Conservation (phyloP, 768 basidiomycete species). For the Rhodotorula kratochvilovae region DNA sequence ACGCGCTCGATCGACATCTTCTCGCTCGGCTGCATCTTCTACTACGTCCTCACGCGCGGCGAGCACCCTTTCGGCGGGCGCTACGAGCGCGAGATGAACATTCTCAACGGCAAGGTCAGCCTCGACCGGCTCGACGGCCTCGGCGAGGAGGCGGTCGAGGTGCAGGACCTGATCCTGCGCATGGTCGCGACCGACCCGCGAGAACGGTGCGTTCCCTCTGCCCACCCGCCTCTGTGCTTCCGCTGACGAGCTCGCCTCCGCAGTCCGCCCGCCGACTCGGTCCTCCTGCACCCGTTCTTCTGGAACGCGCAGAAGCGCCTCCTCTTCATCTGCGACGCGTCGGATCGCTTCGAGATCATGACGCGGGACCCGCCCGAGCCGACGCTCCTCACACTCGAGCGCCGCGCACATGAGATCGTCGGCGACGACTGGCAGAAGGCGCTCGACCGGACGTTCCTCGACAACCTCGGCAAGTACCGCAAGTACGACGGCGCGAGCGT, state of each 20-base stretch:
- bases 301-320: conserved; percentile 84
- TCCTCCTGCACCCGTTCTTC: conserved; percentile 90
- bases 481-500: conserved; percentile 91
- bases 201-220: conserved; percentile 58
- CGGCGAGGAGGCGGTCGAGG: conserved; percentile 93
- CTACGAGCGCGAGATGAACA: conserved; percentile 90
- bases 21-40: conserved; percentile 90
- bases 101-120: conserved; percentile 71
- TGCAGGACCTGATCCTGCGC: conserved; percentile 65
- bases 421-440: conserved; percentile 84
- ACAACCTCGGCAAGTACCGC: conserved; percentile 92
- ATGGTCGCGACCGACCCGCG: conserved; percentile 77
- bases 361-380: conserved; percentile 81
- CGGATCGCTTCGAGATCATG: conserved; percentile 97
- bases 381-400: conserved; percentile 69
- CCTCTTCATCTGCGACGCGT: conserved; percentile 93
- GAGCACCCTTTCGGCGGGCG: conserved; percentile 90
- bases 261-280: conserved; percentile 79
- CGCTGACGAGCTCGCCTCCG: neutral
- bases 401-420: conserved; percentile 63
- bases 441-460: conserved; percentile 82
- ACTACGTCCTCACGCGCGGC: conserved; percentile 73
- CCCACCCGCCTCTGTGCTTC: neutral
- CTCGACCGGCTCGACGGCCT: conserved; percentile 68
- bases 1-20: conserved; percentile 97